Conservation (phyloP, 225 moss, liverwort and hornwort species). For the Sphagnum tenellum region DNA sequence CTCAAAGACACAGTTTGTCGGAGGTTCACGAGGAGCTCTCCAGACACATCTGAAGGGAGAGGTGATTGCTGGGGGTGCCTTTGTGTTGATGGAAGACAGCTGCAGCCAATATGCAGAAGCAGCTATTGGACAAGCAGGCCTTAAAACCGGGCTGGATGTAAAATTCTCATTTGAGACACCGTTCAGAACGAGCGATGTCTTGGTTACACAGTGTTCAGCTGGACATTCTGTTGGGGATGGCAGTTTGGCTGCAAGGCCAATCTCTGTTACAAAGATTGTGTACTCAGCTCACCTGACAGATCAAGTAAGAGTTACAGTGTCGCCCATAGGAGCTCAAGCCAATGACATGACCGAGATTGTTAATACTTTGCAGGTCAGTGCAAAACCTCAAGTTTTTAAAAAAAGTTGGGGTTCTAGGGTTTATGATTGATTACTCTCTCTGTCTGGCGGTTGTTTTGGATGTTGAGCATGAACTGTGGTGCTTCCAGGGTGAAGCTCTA, state of each 20-base stretch:
- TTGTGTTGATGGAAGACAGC: constrained; percentile 57
- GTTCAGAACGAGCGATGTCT: constrained; percentile 64
- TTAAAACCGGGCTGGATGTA: constrained; percentile 77
- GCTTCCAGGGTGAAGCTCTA: constrained; percentile 59
- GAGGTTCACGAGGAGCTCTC: constrained; percentile 21
- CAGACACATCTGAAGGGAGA: constrained; percentile 68
- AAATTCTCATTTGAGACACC: constrained; percentile 75
- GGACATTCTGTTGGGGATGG: constrained; percentile 55
- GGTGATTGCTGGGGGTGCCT: constrained; percentile 69
- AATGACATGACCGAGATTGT: constrained; percentile 71
- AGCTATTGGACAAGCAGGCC: constrained; percentile 66
- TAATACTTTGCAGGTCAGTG: constrained; percentile 82
- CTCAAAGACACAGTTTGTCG: constrained; percentile 23
- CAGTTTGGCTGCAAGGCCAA: constrained; percentile 56
- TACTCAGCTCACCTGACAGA: constrained; percentile 76
- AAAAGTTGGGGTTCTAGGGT: no score
- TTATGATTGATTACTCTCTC: no score
- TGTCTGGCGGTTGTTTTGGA: no score
- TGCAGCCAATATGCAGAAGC: constrained; percentile 52
- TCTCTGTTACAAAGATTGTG: constrained; percentile 70
- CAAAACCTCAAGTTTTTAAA: not conserved
- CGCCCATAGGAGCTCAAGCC: constrained; percentile 67
- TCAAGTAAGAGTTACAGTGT: constrained; percentile 51
- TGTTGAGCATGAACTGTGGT: no score
- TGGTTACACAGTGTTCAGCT: constrained; percentile 83